Evolutionary conservation across 2,329 filamentous ascomycete species (phyloP).

Genomic region (Knufia fluminis): DNA sequence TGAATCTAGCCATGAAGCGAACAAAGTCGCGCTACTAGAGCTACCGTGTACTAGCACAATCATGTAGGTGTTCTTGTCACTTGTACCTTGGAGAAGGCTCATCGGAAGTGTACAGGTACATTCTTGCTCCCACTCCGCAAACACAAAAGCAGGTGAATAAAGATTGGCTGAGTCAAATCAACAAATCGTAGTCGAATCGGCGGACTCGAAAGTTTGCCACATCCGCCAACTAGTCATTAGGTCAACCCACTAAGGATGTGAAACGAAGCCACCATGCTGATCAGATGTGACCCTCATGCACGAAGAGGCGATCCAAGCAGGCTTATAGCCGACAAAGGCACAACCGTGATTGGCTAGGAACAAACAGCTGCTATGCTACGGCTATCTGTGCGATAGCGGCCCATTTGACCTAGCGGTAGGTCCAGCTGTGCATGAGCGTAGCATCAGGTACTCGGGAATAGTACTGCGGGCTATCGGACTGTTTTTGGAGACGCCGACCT

Average conservation of each 20-base stretch:
- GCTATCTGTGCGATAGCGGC: too few relatives aligned
- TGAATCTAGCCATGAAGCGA: too few relatives aligned
- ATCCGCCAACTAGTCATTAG: not conserved
- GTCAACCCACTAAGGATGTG: not conserved
- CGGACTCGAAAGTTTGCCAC: not conserved
- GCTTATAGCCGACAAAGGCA: not conserved
- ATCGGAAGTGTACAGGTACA: not conserved
- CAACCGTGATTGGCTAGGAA: not conserved
- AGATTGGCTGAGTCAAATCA: not conserved
- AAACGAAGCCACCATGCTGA: not conserved
- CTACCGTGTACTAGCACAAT: too few relatives aligned
- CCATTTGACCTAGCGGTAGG: too few relatives aligned
- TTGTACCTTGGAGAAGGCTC: not conserved
- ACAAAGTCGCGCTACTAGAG: too few relatives aligned
- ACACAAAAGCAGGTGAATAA: not conserved
- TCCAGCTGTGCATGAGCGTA: too few relatives aligned
- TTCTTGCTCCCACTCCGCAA: not conserved
- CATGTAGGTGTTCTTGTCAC: not conserved
- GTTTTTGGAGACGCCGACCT: too few relatives aligned
- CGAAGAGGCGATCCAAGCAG: not conserved
- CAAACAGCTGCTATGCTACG: too few relatives aligned
- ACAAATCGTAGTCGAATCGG: not conserved
- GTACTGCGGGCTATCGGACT: too few relatives aligned
- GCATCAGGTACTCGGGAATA: too few relatives aligned
- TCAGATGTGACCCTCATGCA: not conserved